phyloP scores from a whole-genome alignment of 2,329 filamentous ascomycete species.

The Fusarium proliferatum region DNA sequence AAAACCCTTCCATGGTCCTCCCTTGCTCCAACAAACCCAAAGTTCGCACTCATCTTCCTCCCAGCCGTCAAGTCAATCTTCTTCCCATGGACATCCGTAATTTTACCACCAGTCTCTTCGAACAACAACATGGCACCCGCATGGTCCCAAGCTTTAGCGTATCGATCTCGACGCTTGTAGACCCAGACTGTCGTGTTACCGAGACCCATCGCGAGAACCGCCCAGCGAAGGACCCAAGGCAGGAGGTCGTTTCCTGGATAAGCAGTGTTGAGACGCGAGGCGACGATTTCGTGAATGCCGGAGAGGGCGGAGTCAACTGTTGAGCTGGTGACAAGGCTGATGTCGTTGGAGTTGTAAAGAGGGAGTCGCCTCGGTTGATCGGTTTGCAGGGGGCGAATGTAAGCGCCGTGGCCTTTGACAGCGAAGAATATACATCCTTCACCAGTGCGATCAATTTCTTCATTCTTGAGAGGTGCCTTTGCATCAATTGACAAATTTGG shows the following conservation, averaged over 20 bases:
- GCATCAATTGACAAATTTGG: constrained; percentile 58
- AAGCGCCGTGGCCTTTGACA: constrained; percentile 60
- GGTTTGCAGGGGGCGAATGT: constrained; percentile 54
- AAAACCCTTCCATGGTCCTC: constrained; percentile 57
- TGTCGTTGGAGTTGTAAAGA: constrained; percentile 40
- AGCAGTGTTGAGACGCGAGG: constrained; percentile 53
- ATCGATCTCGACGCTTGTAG: constrained; percentile 60
- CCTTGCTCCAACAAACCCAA: constrained; percentile 67
- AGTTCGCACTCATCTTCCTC: constrained; percentile 62
- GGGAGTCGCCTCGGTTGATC: constrained; percentile 49
- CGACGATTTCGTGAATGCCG: constrained; percentile 59
- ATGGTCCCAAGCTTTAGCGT: constrained; percentile 70
- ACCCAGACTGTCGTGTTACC: constrained; percentile 68
- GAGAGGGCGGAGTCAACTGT: constrained; percentile 60
- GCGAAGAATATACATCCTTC: constrained; percentile 64
- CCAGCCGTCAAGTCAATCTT: constrained; percentile 62
- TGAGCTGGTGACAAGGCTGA: constrained; percentile 61
- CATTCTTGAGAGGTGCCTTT: constrained; percentile 55
- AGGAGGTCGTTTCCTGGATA: constrained; percentile 64
- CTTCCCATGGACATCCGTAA: constrained; percentile 65
- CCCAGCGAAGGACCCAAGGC: constrained; percentile 69
- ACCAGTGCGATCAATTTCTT: constrained; percentile 55
- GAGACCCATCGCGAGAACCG: constrained; percentile 61
- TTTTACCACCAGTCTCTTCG: constrained; percentile 65
- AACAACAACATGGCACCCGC: constrained; percentile 69